Evolutionary conservation across 2,329 filamentous ascomycete species (phyloP).

Genomic region (Colletotrichum camelliae): DNA sequence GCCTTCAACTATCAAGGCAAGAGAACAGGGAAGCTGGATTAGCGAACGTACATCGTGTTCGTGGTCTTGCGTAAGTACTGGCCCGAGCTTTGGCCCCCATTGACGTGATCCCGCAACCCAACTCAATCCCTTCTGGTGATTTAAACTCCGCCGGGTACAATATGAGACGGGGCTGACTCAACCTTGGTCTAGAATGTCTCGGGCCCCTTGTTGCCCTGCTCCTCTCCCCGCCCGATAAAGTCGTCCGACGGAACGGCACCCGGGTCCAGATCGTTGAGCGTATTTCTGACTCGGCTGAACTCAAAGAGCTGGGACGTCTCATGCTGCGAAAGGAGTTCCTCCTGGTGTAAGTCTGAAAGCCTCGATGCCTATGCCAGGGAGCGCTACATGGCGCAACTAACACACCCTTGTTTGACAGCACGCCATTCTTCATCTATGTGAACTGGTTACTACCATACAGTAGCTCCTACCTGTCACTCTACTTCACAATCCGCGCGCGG

Average conservation of each 20-base stretch:
- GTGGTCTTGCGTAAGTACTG: constrained; percentile 23
- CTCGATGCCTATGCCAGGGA: background rate
- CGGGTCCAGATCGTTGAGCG: constrained; percentile 26
- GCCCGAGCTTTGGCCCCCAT: background rate
- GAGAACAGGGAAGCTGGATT: constrained; percentile 28
- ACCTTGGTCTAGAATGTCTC: constrained; percentile 24
- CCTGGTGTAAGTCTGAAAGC: constrained; percentile 13
- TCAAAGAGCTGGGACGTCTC: constrained; percentile 25
- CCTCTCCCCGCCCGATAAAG: constrained; percentile 32
- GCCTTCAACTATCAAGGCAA: constrained; percentile 40
- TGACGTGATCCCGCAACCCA: background rate
- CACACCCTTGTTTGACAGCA: background rate
- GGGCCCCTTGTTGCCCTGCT: constrained; percentile 29
- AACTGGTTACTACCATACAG: constrained; percentile 24
- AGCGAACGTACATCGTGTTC: constrained; percentile 32
- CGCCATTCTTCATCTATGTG: constrained; percentile 27
- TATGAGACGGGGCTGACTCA: background rate
- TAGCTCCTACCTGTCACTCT: constrained; percentile 25
- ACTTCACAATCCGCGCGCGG: constrained; percentile 25
- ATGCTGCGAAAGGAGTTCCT: constrained; percentile 25
- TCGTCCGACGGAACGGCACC: constrained; percentile 29
- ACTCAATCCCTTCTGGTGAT: background rate
- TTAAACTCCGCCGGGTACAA: background rate
- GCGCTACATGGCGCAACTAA: background rate
- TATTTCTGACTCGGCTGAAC: constrained; percentile 27